These are phyloP conservation scores for Leishmania amazonensis DNA, from an alignment of 208 protist species.

Conservation along the genomic window DNA sequence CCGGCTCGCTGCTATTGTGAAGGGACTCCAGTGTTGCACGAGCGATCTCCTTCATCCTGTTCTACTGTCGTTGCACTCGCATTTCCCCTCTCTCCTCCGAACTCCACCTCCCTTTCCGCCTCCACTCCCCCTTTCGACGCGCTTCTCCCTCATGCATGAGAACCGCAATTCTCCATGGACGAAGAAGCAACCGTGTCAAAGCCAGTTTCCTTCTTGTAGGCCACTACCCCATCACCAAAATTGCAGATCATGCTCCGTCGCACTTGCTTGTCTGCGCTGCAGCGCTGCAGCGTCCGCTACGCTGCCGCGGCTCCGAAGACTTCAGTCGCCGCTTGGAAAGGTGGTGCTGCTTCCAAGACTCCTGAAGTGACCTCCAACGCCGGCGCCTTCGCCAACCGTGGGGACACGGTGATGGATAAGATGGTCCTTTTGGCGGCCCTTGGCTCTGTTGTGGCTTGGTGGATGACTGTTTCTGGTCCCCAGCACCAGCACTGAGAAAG, in stretches of 20 bases:
- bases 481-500: constrained; percentile 66
- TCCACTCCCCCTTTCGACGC: not conserved
- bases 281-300: constrained; percentile 25
- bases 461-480: constrained; percentile 54
- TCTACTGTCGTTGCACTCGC: not conserved
- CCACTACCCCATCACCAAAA: not conserved
- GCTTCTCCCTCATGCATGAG: not conserved
- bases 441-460: constrained; percentile 53
- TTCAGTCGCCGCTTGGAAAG: constrained; percentile 13
- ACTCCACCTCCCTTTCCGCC: no score
- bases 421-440: constrained; percentile 43
- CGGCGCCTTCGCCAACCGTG: constrained; percentile 54
- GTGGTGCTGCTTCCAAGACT: constrained; percentile 22
- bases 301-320: constrained; percentile 11
- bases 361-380: constrained; percentile 48
- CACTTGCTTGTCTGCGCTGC: constrained; percentile 35
- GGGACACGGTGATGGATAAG: constrained; percentile 79
- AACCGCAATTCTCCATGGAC: not conserved
- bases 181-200: not conserved
- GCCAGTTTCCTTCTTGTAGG: not conserved
- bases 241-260: constrained; percentile 45
- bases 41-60: not conserved
- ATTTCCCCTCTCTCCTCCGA: not conserved
- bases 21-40: not conserved
- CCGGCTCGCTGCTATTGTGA: not conserved